Conservation (phyloP, 768 basidiomycete genomes). For the Boletus sensibilis region DNA sequence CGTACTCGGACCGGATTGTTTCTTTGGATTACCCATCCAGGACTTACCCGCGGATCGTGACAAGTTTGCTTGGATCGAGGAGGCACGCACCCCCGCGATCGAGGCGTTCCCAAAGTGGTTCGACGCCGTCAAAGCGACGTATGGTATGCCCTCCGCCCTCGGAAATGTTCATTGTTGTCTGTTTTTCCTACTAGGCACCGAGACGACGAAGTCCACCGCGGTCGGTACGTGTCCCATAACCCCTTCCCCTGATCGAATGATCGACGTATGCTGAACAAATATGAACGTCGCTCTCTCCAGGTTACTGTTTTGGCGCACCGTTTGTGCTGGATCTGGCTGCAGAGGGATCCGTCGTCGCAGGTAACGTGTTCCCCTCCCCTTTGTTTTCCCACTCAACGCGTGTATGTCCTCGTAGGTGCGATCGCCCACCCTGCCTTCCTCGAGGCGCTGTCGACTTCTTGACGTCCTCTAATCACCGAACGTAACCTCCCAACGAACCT, state of each 20-base stretch:
- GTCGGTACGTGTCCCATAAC: slow-evolving; percentile 37
- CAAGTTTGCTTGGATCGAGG: slow-evolving; percentile 39
- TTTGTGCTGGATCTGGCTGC: slow-evolving; percentile 44
- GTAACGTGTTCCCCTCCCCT: slow-evolving; percentile 25
- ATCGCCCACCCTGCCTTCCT: too few species aligned
- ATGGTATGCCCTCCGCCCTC: slow-evolving; percentile 35
- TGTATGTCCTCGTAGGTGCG: too few species aligned
- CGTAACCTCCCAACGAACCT: too few species aligned
- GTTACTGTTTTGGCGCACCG: too few species aligned
- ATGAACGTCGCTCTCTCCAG: slow-evolving; percentile 24
- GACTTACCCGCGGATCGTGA: slow-evolving; percentile 34
- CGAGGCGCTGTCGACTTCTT: too few species aligned
- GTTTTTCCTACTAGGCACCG: slow-evolving; percentile 10
- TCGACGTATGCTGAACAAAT: background rate
- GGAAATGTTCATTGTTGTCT: background rate
- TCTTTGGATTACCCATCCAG: slow-evolving; percentile 48
- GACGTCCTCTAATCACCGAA: too few species aligned
- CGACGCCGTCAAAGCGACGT: slow-evolving; percentile 45
- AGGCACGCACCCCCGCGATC: slow-evolving; percentile 32
- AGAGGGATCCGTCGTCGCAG: slow-evolving; percentile 43
- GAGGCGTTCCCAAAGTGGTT: slow-evolving; percentile 49
- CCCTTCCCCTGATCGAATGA: too few species aligned
- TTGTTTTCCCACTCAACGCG: background rate
- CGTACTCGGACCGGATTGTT: slow-evolving; percentile 60
- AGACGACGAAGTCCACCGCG: slow-evolving; percentile 43